Evolutionary conservation across 768 basidiomycete genomes (phyloP), one percentile per base, ranked within the genome.

Genomic region (Brasilioporus rufonigricans): DNA sequence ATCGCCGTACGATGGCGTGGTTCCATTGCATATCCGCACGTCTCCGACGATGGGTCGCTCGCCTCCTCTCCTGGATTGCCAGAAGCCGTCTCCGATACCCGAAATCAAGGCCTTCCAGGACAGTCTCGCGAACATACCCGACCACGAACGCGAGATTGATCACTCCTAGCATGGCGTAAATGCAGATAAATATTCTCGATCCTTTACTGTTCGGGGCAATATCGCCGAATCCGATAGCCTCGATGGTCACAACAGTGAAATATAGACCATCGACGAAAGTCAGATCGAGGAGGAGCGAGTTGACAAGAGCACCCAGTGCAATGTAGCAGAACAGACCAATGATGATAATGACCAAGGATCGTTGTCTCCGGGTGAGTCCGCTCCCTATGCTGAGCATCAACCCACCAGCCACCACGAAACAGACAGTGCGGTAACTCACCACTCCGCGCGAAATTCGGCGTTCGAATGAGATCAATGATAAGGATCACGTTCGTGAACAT

Each of bases 291-390:
- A 86, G 68, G 53, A 82, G 68, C 1, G 81, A 73, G 63, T 83
- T 79, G 46, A 82, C 69, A 16, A 90, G 74, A 0, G 86, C 81
- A 5, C 91, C 92, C 11, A 93, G 62, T 0, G 85, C 88, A 55
- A 93, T 75, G 65, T 91, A 93, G 53, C 76, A 75, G 23, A 93
- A 76, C 1, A 94, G 73, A 16, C 85, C 65, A 61, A 94, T 93
- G 53, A 88, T 82, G 33, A 89, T 80, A 54, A 93, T 86, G 31
- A 87, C 81, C n/a, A 93, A 79, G 0, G 84, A 81, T 5, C 91
- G 81, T 61, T 93, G 92, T 64, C 85, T 91, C 24, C 80, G 79
- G 0, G 91, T 93, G 35, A 94, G 71, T 1, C 92, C 92, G 58
- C 88, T 91, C 5, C 86, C 88, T 89, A 49, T 16, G 7, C 4